Base-by-base conservation (phyloP, 208 protist species). In the Trypanosoma boissoni region DNA sequence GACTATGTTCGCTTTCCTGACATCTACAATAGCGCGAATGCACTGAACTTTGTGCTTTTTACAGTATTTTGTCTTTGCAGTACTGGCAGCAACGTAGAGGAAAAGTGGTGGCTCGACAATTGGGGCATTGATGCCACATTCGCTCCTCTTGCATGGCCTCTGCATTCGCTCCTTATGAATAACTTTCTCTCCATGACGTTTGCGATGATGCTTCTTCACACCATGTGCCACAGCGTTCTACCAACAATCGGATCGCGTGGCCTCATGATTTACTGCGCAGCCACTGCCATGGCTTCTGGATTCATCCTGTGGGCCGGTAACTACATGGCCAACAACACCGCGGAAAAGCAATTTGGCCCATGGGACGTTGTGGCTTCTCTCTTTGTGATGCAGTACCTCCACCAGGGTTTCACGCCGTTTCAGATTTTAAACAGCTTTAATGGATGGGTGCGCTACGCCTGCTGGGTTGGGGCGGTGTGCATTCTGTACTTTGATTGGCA, bases 401-500 rank as follows among this genome's bases (percentile, higher is more conserved):
- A 87, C 55, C 79, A 83, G 41, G 78, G 78, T 28, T 72, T 91
- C 49, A 81, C 69, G 3, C 90, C 90, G 9, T 39, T 91, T 3
- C 46, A 67, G 23, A 77, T 91, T 45, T 67, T 96, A 21, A 88
- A 81, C 65, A 88, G 79, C 66, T 96, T 94, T 63, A 88, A 76
- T 74, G 79, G 86, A 50, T 96, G 86, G 85, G 65, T 96, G 58
- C 75, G 79, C 67, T 96, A 94, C 68, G 90, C 90, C 32, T 80
- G 78, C 52, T 92, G 80, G 78, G 84, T 96, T 10, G 90, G 90
- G 3, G 75, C 80, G 55, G 44, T 91, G 2, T 92, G 79, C 72
- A 92, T 96, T 55, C 26, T 84, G 43, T 96, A 92, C 71, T 96
- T 86, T 70, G 90, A 96, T 64, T 94, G 86, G 86, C 90, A 96